Percentiles rank a stretch among this genome's conserved stretches.
phyloP scores from a whole-genome alignment of 2,329 filamentous ascomycete species.

The Fonsecaea monophora region DNA sequence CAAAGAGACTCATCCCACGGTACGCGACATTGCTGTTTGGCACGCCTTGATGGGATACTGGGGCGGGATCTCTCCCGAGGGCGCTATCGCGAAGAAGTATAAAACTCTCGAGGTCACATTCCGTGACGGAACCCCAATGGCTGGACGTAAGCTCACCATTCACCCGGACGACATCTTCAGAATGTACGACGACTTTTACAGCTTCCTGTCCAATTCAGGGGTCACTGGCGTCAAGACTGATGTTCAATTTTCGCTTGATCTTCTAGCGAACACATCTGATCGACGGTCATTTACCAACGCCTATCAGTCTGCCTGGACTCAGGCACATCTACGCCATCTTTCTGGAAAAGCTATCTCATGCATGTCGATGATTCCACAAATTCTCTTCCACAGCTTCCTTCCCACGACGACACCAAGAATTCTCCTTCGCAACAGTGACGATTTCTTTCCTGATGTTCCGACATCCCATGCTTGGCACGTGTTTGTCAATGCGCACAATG shows the following conservation, averaged over 20 bases:
- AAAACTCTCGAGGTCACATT: constrained; percentile 70
- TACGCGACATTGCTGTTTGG: constrained; percentile 91
- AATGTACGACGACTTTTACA: constrained; percentile 92
- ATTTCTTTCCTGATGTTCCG: constrained; percentile 86
- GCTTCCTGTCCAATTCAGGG: constrained; percentile 74
- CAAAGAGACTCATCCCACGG: constrained; percentile 70
- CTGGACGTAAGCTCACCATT: constrained; percentile 73
- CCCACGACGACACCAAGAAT: constrained; percentile 72
- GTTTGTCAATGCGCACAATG: constrained; percentile 91
- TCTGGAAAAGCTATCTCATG: constrained; percentile 81
- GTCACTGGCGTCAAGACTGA: constrained; percentile 93
- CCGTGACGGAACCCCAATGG: constrained; percentile 56
- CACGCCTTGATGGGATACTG: constrained; percentile 89
- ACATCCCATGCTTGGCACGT: constrained; percentile 92
- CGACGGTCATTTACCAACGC: constrained; percentile 74
- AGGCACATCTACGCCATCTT: constrained; percentile 79
- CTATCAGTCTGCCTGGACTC: constrained; percentile 87
- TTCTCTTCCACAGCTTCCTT: constrained; percentile 83
- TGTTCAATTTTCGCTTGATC: constrained; percentile 86
- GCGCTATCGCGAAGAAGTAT: constrained; percentile 77
- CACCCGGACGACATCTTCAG: constrained; percentile 73
- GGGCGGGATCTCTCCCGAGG: constrained; percentile 79
- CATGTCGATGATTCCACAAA: constrained; percentile 90
- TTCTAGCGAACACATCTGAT: constrained; percentile 70
- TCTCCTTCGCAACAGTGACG: constrained; percentile 80